Evolutionary conservation across 495 filamentous ascomycete genomes (phyloP).

Genomic region (Penicillium cosmopolitanum): DNA sequence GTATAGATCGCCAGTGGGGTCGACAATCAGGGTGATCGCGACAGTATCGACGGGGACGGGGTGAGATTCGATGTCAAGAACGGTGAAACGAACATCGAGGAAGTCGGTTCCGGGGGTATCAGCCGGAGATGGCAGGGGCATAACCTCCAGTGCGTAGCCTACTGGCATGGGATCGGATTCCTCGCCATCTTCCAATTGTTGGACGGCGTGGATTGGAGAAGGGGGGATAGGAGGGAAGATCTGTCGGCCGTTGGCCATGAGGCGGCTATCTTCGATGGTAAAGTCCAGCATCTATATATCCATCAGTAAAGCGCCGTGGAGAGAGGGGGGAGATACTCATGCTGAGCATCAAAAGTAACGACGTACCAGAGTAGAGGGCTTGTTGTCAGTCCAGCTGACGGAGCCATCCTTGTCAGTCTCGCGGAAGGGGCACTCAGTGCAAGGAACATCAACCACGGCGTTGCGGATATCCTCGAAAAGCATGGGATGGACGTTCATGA

Average conservation of each 20-base stretch:
- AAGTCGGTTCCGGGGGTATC: slow-evolving; percentile 38
- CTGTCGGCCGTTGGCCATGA: slow-evolving; percentile 51
- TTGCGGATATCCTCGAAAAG: slow-evolving; percentile 34
- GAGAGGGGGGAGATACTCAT: not conserved
- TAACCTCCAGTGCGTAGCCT: slow-evolving; percentile 49
- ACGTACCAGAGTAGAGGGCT: slow-evolving; percentile 44
- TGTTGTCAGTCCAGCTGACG: slow-evolving; percentile 42
- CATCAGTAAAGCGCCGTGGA: not conserved
- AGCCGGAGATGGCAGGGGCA: slow-evolving; percentile 34
- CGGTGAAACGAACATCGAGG: slow-evolving; percentile 46
- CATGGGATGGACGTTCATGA: slow-evolving; percentile 32
- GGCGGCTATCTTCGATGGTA: slow-evolving; percentile 41
- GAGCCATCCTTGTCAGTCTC: slow-evolving; percentile 34
- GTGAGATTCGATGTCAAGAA: slow-evolving; percentile 53
- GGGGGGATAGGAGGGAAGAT: slow-evolving; percentile 53
- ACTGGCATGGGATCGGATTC: slow-evolving; percentile 40
- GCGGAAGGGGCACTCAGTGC: slow-evolving; percentile 52
- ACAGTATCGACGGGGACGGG: slow-evolving; percentile 55
- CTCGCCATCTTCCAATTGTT: slow-evolving; percentile 41
- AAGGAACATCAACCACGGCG: slow-evolving; percentile 43
- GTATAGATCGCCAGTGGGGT: slow-evolving; percentile 38
- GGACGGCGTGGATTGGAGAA: slow-evolving; percentile 38
- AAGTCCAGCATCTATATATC: slow-evolving; percentile 44
- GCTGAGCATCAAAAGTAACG: not conserved
- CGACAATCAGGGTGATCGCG: slow-evolving; percentile 46